A percentile compares a stretch with the other conserved stretches of the same genome.
These are phyloP conservation scores for Lactifluus volemus DNA, from an alignment of 768 basidiomycete genomes.

Conservation along the genomic window DNA sequence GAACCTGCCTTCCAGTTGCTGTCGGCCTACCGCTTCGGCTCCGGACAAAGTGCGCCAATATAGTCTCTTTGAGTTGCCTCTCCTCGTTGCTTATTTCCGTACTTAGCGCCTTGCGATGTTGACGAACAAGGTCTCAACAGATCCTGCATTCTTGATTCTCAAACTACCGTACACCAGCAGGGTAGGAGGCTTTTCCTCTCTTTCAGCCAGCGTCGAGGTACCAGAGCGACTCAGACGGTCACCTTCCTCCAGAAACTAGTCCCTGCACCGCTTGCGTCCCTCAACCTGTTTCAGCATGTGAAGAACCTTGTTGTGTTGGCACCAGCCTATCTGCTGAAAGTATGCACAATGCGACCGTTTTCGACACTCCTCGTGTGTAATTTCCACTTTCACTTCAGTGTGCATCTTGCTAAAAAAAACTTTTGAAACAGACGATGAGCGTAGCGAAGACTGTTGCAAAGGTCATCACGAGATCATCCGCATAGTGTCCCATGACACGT, in stretches of 20 bases:
- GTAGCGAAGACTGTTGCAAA: not conserved
- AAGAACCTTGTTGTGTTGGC: not conserved
- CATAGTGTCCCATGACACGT: not conserved
- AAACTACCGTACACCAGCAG: not conserved
- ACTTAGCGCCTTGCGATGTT: not conserved
- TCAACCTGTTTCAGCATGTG: not conserved
- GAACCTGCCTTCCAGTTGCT: not conserved
- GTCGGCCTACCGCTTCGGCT: not conserved
- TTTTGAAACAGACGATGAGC: not conserved
- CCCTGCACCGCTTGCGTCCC: not conserved
- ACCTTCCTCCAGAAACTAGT: not conserved
- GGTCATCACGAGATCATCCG: not conserved
- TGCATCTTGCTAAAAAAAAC: not conserved
- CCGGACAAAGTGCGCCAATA: not conserved
- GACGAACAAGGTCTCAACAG: not conserved
- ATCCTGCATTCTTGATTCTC: not conserved
- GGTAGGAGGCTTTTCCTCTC: not conserved
- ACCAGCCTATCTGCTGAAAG: not conserved
- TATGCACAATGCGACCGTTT: not conserved
- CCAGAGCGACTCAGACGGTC: not conserved
- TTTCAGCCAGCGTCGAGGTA: not conserved
- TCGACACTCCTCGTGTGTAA: not conserved
- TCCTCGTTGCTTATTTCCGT: not conserved
- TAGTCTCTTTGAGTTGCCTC: not conserved
- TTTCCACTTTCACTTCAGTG: not conserved